Percentiles rank a stretch among this genome's conserved stretches.
These are phyloP conservation scores for Solanum phureja DNA, from an alignment of 257 asterid species.

Conservation along the genomic window DNA sequence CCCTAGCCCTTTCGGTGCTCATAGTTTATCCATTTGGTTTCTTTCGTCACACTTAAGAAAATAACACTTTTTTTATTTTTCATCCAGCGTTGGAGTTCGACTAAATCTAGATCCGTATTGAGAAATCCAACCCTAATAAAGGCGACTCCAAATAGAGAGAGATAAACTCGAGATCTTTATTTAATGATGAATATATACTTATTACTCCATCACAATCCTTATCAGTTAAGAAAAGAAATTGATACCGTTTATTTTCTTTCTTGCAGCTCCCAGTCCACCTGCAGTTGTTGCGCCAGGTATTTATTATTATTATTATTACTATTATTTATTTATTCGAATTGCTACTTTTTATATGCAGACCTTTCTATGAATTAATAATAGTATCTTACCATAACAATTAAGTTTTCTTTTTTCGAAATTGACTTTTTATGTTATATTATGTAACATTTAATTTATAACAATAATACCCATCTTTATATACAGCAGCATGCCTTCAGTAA, in stretches of 20 bases:
- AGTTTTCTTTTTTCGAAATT: neutral
- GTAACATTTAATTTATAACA: neutral
- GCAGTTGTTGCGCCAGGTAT: constrained; percentile 21
- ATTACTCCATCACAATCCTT: no score
- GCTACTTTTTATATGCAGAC: neutral
- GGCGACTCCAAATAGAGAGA: no score
- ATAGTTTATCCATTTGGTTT: neutral
- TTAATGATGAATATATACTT: no score
- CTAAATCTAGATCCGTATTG: fast-evolving
- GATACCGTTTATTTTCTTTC: neutral
- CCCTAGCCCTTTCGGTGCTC: neutral
- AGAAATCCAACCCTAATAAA: no score
- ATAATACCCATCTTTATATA: no score
- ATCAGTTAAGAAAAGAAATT: neutral
- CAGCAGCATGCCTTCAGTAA: neutral
- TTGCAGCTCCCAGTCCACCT: constrained; percentile 20
- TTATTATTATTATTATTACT: no score
- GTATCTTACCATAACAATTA: neutral
- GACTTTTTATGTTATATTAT: neutral
- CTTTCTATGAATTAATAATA: neutral
- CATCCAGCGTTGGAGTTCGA: fast-evolving
- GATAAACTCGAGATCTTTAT: no score
- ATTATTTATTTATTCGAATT: neutral
- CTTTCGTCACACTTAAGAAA: no score
- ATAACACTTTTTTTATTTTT: no score